Evolutionary conservation across 331 rosid species (phyloP), one percentile per base, ranked within the genome.

Genomic region (Quercus phellos): DNA sequence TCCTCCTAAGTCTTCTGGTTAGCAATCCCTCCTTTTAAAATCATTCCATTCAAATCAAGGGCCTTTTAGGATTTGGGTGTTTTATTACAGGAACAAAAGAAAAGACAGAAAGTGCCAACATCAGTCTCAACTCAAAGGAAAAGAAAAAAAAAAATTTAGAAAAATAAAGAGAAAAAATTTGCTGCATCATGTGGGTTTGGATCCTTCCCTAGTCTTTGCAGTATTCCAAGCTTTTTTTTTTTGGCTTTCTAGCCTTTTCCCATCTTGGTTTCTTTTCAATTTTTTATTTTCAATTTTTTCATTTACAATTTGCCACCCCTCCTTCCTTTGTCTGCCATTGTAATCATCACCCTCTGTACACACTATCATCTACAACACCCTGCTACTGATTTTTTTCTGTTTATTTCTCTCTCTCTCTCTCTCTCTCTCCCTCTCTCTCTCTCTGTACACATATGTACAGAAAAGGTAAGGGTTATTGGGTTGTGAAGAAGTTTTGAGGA

Each of bases 31-130:
- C 79, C 73, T 46, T 83, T 82, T 74, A 78, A 60, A 70, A 77
- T 70, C 82, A 77, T 24, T 74, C 77, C 73, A 82, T 77, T 82
- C 83, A 80, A 81, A 81, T 83, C 81, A 74, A 58, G 80, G 30
- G 75, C 77, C 84, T 85, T 90, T 83, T 82, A 71, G 80, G 80
- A 81, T 87, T 92, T 89, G 89, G 95, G 90, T 87, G 88, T 89
- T 90, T 89, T 87, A 80, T 84, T 76, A 83, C 87, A 79, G 71
- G 72, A 75, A 72, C 79, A 73, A 82, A 82, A 67, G 78, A 76
- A 74, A 86, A 79, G 87, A 77, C 83, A 81, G 78, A 85, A 85
- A 89, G 89, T 84, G 84, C 77, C 74, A 77, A 70, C 61, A 61
- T 55, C 78, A 84, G 19, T 12, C 13, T 63, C 72, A 35, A 59